A percentile compares a stretch with the other conserved stretches of the same genome.
Evolutionary conservation across 345 rosid species (phyloP).

Genomic region (Dovyalis caffra): DNA sequence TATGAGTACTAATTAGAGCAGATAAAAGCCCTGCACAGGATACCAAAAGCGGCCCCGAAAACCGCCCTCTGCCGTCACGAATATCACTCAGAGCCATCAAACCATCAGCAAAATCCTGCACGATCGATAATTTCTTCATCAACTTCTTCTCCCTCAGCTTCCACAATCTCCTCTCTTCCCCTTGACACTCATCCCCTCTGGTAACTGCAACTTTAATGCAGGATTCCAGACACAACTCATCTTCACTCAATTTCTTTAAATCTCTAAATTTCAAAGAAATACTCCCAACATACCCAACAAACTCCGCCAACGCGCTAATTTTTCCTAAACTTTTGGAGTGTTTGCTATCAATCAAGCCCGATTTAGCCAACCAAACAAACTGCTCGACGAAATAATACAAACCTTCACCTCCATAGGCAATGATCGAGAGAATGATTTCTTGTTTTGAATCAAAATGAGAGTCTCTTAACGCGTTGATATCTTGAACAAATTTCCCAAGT

Average conservation of each 20-base stretch:
- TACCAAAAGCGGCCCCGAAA: slow-evolving; percentile 52
- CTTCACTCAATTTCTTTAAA: slow-evolving; percentile 52
- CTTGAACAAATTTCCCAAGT: slow-evolving; percentile 87
- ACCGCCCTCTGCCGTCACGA: slow-evolving; percentile 59
- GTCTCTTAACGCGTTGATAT: slow-evolving; percentile 62
- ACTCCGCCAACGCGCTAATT: slow-evolving; percentile 81
- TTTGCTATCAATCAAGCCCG: slow-evolving; percentile 66
- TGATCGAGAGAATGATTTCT: slow-evolving; percentile 39
- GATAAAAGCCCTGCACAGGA: slow-evolving; percentile 80
- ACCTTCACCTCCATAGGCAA: slow-evolving; percentile 90
- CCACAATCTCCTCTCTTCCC: slow-evolving; percentile 50
- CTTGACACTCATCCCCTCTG: slow-evolving; percentile 44
- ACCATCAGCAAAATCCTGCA: slow-evolving; percentile 86
- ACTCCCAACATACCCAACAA: slow-evolving; percentile 73
- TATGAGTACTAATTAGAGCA: slow-evolving; percentile 81
- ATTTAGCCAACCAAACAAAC: slow-evolving; percentile 79
- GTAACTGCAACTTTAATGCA: slow-evolving; percentile 49
- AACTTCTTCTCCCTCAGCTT: slow-evolving; percentile 63
- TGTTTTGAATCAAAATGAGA: slow-evolving; percentile 46
- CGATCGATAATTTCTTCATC: slow-evolving; percentile 69
- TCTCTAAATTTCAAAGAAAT: slow-evolving; percentile 66
- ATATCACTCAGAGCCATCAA: slow-evolving; percentile 79
- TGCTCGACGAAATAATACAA: slow-evolving; percentile 79
- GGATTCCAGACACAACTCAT: slow-evolving; percentile 48
- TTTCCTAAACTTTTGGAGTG: slow-evolving; percentile 49